Percentiles rank a stretch among this genome's conserved stretches.
phyloP scores from a whole-genome alignment of 352 stramenopile genomes.

The Phytopythium chamaehyphon region DNA sequence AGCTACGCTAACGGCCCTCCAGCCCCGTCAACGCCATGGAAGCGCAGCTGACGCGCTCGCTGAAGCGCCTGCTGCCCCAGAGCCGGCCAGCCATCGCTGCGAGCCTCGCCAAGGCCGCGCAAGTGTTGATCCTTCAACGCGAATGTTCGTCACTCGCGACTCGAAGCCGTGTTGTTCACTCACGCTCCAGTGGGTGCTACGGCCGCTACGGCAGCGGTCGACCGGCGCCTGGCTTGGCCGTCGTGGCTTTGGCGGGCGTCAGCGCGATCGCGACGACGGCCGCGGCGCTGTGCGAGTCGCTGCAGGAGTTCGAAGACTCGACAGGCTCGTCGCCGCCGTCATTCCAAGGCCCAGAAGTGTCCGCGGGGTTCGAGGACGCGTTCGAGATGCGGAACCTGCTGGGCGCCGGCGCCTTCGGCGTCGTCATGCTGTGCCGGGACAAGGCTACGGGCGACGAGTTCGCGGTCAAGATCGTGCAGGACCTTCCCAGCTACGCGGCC shows the following conservation, averaged over 20 bases:
- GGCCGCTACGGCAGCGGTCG: neutral
- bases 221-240: neutral
- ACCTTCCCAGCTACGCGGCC: conserved; percentile 39
- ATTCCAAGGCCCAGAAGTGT: neutral
- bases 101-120: neutral
- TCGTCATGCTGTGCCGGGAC: conserved; percentile 78
- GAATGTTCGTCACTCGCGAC: neutral
- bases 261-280: neutral
- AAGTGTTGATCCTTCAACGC: conserved; percentile 4
- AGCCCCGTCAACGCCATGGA: neutral
- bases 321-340: neutral
- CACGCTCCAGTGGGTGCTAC: neutral
- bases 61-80: conserved; percentile 4
- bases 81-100: neutral
- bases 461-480: conserved; percentile 79
- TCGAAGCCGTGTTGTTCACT: neutral
- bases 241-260: neutral
- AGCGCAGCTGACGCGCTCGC: conserved; percentile 2
- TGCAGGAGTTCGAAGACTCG: conserved; percentile 15
- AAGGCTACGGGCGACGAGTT: conserved; percentile 55
- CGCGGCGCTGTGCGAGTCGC: neutral
- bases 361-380: conserved; percentile 45
- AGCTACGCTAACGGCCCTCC: no score
- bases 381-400: conserved; percentile 64
- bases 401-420: conserved; percentile 69